Evolutionary conservation across 306 rosid species (phyloP).

Genomic region (Ormosia semicastrata): DNA sequence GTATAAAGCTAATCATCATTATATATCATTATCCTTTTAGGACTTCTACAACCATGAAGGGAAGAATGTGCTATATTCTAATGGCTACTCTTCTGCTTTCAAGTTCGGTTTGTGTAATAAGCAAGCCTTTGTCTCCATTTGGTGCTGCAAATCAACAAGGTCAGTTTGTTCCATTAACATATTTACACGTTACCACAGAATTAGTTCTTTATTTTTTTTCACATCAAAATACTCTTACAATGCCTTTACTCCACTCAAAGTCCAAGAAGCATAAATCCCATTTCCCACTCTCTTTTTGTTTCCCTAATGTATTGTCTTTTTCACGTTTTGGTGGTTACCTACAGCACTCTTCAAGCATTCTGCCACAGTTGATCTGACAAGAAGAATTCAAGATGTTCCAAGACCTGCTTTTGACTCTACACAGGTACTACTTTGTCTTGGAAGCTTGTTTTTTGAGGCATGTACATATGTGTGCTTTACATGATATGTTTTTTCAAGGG

Average conservation of each 20-base stretch:
- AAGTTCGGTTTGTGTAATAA: neutral
- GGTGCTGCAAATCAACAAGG: slow-evolving; percentile 41
- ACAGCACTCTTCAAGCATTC: slow-evolving; percentile 11
- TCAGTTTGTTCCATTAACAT: neutral
- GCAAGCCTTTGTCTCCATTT: neutral
- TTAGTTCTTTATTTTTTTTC: neutral
- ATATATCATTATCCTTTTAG: neutral
- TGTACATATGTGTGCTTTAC: neutral
- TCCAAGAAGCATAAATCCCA: slow-evolving; percentile 6
- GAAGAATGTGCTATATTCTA: slow-evolving; percentile 22
- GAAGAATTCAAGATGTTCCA: neutral
- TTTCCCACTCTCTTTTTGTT: neutral
- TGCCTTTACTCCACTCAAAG: neutral
- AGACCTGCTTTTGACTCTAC: slow-evolving; percentile 16
- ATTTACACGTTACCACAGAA: neutral
- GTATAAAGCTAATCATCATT: slow-evolving; percentile 4
- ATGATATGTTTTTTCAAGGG: neutral
- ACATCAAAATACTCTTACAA: neutral
- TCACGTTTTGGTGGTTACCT: slow-evolving; percentile 3
- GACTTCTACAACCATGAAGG: slow-evolving; percentile 22
- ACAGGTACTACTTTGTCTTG: slow-evolving; percentile 24
- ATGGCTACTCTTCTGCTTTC: slow-evolving; percentile 15
- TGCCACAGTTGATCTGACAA: slow-evolving; percentile 11
- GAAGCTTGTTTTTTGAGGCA: neutral
- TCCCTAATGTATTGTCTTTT: slow-evolving; percentile 1